phyloP scores from a whole-genome alignment of 768 basidiomycete genomes.

The Kwoniella sp. region DNA sequence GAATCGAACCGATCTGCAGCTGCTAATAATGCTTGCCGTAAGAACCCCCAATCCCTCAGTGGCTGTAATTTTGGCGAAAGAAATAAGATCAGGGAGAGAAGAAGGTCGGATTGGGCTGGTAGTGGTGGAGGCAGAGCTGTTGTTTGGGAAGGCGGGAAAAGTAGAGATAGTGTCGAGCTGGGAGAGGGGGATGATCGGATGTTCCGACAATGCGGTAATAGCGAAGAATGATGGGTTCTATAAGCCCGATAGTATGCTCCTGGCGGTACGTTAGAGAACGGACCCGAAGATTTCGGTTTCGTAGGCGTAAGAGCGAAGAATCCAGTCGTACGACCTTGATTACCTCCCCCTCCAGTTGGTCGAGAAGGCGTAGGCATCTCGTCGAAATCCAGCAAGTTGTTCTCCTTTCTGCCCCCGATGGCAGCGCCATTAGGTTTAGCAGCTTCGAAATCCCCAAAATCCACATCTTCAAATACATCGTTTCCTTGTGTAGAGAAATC shows the following conservation, averaged over 20 bases:
- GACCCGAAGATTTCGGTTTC: conserved; percentile 4
- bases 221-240: conserved; percentile 57
- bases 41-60: conserved; percentile 66
- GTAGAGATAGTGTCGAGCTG: conserved; percentile 64
- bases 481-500: conserved; percentile 67
- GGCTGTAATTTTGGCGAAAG: conserved; percentile 74
- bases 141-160: conserved; percentile 57
- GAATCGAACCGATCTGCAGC: conserved; percentile 89
- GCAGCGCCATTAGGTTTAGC: conserved; percentile 32
- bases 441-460: conserved; percentile 55
- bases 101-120: conserved; percentile 65
- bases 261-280: conserved; percentile 10
- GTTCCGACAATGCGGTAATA: conserved; percentile 52
- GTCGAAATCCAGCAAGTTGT: conserved; percentile 55
- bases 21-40: conserved; percentile 68
- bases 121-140: conserved; percentile 56
- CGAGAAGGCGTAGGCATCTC: conserved; percentile 53
- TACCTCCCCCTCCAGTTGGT: conserved; percentile 24
- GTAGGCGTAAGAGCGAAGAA: conserved; percentile 52
- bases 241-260: conserved; percentile 46
- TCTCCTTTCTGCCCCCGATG: conserved; percentile 17
- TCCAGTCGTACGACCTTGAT: conserved; percentile 41
- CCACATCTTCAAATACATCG: conserved; percentile 49
- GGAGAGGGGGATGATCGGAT: conserved; percentile 64
- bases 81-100: conserved; percentile 74